Evolutionary conservation across 129 eudicot genomes (phyloP), one percentile per base, ranked within the genome.

Genomic region (Mikania micrantha): DNA sequence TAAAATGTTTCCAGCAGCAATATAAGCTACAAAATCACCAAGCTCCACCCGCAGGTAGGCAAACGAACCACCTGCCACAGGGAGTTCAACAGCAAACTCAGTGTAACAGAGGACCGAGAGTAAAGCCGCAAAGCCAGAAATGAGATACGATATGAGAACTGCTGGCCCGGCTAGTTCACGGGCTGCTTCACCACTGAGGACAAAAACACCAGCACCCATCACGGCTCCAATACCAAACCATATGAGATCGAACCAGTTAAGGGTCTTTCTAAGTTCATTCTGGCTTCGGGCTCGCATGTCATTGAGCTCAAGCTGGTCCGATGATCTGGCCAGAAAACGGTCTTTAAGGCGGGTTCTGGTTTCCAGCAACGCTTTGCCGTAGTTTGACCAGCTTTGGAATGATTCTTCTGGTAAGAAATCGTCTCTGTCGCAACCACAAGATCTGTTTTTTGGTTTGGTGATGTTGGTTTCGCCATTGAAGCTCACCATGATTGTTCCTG

Each of bases 161-260:
- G 95, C 87, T 1, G 95, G 95, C 24, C 97, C 95, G 2, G 97
- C 89, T 7, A 69, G 7, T 2, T 80, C 75, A 7, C 64, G 80
- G 7, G 91, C 85, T 3, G 84, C 97, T 39, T 74, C 82, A 1
- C 97, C 97, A 2, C 95, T 90, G 52, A 90, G 89, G 25, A 87
- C 95, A 19, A 90, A 90, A 4, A 90, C 77, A 16, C 97, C 97
- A n/a, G 97, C 91, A 16, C 97, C 97, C 71, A 87, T 79, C 10
- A 87, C 88, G 0, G 87, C 81, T 13, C 97, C 97, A 31, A 87
- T 66, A 17, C 97, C 95, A 64, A 90, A 84, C 87, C 97, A 90
- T 35, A 84, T 75, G 39, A 90, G 65, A 57, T 90, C 95, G 69
- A 84, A 90, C 95, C 97, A 84, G n/a, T 75, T 79, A 16, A 90